Percentiles rank a stretch among this genome's conserved stretches.
Evolutionary conservation across 2,329 filamentous ascomycete species (phyloP).

Genomic region (Xylariaceae sp.): DNA sequence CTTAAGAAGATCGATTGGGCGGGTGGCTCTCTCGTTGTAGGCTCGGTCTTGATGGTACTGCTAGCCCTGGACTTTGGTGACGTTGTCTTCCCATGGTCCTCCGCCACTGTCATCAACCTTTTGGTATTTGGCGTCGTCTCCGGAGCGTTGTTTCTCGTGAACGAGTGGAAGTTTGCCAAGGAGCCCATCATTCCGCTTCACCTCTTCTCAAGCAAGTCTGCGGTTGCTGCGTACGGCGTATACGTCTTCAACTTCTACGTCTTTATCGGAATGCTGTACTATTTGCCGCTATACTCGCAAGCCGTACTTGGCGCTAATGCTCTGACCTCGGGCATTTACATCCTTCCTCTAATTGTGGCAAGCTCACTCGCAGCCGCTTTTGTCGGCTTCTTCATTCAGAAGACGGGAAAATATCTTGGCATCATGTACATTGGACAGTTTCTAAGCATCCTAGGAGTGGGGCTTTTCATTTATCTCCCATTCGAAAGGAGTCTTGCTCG

Average conservation of each 20-base stretch:
- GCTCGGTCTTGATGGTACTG: conserved; percentile 71
- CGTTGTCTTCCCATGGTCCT: conserved; percentile 66
- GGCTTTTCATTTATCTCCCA: conserved; percentile 62
- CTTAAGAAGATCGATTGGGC: conserved; percentile 66
- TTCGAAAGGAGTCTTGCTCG: conserved; percentile 54
- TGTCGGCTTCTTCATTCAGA: conserved; percentile 45
- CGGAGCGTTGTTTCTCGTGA: conserved; percentile 60
- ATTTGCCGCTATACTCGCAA: conserved; percentile 77
- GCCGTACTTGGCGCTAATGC: conserved; percentile 67
- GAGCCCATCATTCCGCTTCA: conserved; percentile 73
- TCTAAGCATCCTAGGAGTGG: conserved; percentile 65
- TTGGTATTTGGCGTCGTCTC: conserved; percentile 64
- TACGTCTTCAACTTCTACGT: conserved; percentile 58
- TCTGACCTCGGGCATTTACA: conserved; percentile 65
- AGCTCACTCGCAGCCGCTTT: conserved; percentile 52
- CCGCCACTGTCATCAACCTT: conserved; percentile 66
- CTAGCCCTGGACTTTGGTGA: conserved; percentile 75
- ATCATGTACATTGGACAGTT: conserved; percentile 60
- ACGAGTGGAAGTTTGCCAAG: conserved; percentile 68
- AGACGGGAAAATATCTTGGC: conserved; percentile 63
- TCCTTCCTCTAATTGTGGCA: conserved; percentile 66
- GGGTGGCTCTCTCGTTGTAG: conserved; percentile 68
- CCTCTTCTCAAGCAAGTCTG: conserved; percentile 63
- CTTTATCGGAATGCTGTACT: conserved; percentile 72
- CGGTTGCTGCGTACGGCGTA: conserved; percentile 60